Evolutionary conservation across 495 filamentous ascomycete genomes (phyloP).

Genomic region (Penicillium bialowiezense): DNA sequence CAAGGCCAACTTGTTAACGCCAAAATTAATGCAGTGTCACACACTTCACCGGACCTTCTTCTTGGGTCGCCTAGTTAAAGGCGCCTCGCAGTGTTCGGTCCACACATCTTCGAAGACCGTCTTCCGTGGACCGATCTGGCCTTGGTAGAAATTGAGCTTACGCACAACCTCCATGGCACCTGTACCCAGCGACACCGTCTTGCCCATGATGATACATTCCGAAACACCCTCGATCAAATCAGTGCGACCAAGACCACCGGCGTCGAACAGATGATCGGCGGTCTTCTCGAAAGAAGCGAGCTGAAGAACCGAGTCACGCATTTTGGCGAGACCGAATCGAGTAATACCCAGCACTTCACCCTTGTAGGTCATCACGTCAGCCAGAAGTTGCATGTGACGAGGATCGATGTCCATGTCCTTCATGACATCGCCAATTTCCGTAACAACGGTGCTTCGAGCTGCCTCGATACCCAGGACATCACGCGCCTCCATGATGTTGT

Average conservation of each 20-base stretch:
- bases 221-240: constrained; percentile 90
- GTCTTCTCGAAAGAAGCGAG: constrained; percentile 98
- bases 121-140: constrained; percentile 59
- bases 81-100: constrained; percentile 41
- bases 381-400: constrained; percentile 95
- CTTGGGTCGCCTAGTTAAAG: constrained; percentile 18
- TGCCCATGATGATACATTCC: constrained; percentile 98
- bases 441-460: constrained; percentile 77
- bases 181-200: constrained; percentile 85
- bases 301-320: constrained; percentile 91
- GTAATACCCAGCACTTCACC: constrained; percentile 98
- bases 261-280: constrained; percentile 95
- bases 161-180: constrained; percentile 88
- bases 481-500: constrained; percentile 85
- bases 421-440: constrained; percentile 82
- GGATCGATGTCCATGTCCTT: constrained; percentile 93
- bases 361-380: constrained; percentile 99
- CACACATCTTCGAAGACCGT: constrained; percentile 78
- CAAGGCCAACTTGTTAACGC: constrained; percentile 19
- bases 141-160: constrained; percentile 62
- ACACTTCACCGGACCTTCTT: constrained; percentile 20
- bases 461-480: constrained; percentile 98
- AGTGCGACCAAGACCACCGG: constrained; percentile 82
- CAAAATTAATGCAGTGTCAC: constrained; percentile 22
- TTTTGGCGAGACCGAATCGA: constrained; percentile 93